These are phyloP conservation scores for Mucor indicus DNA, from an alignment of 371 early-diverging fungal genomes.

Conservation along the genomic window DNA sequence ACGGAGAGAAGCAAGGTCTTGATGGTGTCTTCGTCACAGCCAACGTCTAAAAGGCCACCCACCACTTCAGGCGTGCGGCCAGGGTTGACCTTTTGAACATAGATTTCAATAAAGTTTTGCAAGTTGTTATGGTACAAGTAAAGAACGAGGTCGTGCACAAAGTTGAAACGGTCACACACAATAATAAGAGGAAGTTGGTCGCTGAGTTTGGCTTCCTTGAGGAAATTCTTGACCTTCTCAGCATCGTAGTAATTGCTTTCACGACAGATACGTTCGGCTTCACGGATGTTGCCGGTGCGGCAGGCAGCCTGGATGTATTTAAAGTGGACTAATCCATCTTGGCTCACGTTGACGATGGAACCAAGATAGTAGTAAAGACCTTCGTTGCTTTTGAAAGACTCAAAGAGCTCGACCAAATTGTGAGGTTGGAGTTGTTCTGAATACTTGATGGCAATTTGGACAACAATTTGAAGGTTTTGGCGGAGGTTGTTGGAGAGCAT, in stretches of 20 bases:
- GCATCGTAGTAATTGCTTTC: constrained; percentile 95
- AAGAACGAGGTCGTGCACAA: constrained; percentile 95
- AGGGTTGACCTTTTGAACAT: constrained; percentile 96
- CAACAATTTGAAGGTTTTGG: constrained; percentile 92
- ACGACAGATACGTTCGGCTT: constrained; percentile 95
- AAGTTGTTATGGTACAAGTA: constrained; percentile 91
- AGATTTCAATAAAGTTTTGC: constrained; percentile 95
- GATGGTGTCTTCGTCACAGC: constrained; percentile 92
- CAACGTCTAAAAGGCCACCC: constrained; percentile 97
- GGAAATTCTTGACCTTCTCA: constrained; percentile 96
- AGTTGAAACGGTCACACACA: constrained; percentile 95
- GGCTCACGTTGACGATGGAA: constrained; percentile 90
- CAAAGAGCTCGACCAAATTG: constrained; percentile 88
- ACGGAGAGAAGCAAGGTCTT: constrained; percentile 84
- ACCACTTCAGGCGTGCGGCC: constrained; percentile 92
- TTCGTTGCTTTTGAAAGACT: constrained; percentile 87
- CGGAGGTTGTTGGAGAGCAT: constrained; percentile 84
- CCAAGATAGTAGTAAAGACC: constrained; percentile 94
- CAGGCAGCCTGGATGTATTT: constrained; percentile 97
- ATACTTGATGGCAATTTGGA: constrained; percentile 95
- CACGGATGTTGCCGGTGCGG: constrained; percentile 91
- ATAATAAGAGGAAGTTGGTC: constrained; percentile 97
- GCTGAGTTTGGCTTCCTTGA: constrained; percentile 93
- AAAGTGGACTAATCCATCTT: constrained; percentile 93
- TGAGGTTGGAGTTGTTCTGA: constrained; percentile 88